Base-by-base conservation (phyloP, 805 yeast genomes). In the Cyberlindnera petersonii region DNA sequence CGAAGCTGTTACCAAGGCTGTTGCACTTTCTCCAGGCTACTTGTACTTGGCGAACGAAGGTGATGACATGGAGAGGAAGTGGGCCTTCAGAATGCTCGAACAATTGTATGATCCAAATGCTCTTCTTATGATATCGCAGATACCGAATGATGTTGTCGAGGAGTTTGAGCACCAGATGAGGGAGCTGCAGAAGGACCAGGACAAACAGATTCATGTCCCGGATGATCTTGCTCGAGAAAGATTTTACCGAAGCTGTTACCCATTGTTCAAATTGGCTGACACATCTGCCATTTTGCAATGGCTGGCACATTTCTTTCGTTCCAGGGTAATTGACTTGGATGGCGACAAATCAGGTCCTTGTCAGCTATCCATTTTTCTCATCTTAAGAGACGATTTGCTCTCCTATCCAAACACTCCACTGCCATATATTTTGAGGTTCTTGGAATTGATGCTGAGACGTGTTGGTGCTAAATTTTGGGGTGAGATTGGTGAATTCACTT, bases 21-120 rank as follows among this genome's bases (percentile, higher is more conserved):
- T 44, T 4, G 48, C 52, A 0, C 44, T 66, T 9, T 44, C 62
- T 10, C 78, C 88, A 0, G 85, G 83, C 3, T 39, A 71, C 7
- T 55, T 82, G 6, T 77, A 66, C 54, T 66, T 78, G 26, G 51
- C 76, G 41, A 75, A 77, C 40, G 79, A 74, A 39, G 87, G 85
- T 1, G 60, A 65, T 14, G 51, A 53, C 0, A 61, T 56, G 5
- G 74, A 75, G 47, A 61, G 66, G 24, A 44, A 50, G 2, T 80
- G 83, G 82, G 73, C 82, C 0, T 47, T 64, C 38, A 57, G 43
- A 22, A 55, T 50, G 38, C 53, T 59, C 46, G 62, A 43, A 26
- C 46, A 43, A 19, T 37, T 60, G 11, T 35, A 31, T 26, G 26
- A 26, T 7, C 41, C 37, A 6, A 40, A 29, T 23, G 44, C 9